These are phyloP conservation scores for Cutaneotrichosporon sp. DNA, from an alignment of 1,284 basidiomycete species.

Conservation along the genomic window DNA sequence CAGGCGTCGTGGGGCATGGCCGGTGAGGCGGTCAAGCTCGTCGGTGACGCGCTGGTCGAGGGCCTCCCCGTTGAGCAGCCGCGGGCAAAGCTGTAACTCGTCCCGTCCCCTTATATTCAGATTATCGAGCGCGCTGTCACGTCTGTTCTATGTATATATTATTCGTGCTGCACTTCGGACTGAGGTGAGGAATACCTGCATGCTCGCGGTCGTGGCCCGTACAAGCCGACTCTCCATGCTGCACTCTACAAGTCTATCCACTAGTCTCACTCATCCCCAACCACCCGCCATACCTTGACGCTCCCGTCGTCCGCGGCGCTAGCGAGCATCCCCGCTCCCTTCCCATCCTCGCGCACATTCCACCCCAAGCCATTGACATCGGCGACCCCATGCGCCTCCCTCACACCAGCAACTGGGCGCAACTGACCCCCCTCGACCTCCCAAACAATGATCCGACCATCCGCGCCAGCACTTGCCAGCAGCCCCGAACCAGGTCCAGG, in stretches of 20 bases:
- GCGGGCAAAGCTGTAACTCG: background rate
- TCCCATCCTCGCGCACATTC: constrained; percentile 45
- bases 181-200: too few species aligned
- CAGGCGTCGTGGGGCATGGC: constrained; percentile 39
- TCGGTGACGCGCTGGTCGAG: constrained; percentile 12
- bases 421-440: constrained; percentile 39
- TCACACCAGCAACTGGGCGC: constrained; percentile 28
- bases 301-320: constrained; percentile 57
- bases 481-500: constrained; percentile 46
- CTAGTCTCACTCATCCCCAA: too few species aligned
- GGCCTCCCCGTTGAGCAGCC: background rate
- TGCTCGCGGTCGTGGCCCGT: too few species aligned
- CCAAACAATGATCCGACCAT: constrained; percentile 56
- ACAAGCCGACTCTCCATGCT: too few species aligned
- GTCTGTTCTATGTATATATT: too few species aligned
- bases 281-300: constrained; percentile 53
- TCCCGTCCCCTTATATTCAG: too few species aligned
- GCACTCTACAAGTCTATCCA: too few species aligned
- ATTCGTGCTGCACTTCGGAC: too few species aligned
- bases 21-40: constrained; percentile 28
- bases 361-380: constrained; percentile 56
- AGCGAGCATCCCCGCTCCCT: constrained; percentile 48
- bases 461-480: constrained; percentile 54
- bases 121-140: background rate
- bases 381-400: constrained; percentile 49